A percentile compares a stretch with the other conserved stretches of the same genome.
phyloP scores from a whole-genome alignment of 805 yeast genomes.

The Nakazawaea holstii region DNA sequence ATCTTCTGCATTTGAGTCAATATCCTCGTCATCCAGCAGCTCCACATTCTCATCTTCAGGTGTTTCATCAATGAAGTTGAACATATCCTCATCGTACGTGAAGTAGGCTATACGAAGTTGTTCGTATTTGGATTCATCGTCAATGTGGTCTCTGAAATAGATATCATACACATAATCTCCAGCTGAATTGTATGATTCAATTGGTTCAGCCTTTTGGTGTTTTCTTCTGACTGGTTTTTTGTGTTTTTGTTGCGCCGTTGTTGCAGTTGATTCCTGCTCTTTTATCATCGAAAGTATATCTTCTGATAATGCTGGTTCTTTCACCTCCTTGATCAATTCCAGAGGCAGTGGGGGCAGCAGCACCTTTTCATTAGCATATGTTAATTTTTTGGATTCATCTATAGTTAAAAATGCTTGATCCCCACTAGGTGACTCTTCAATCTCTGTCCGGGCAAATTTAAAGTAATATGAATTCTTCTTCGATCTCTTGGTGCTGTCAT shows the following conservation, averaged over 20 bases:
- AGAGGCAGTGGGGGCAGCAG: conserved; percentile 14
- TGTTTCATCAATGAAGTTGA: conserved; percentile 24
- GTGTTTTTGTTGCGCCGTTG: not conserved
- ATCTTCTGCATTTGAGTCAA: conserved; percentile 87
- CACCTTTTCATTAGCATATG: conserved; percentile 10
- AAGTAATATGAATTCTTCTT: conserved; percentile 32
- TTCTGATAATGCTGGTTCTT: conserved; percentile 64
- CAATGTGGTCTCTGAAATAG: conserved; percentile 60
- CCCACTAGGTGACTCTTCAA: conserved; percentile 15
- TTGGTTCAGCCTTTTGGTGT: conserved; percentile 7
- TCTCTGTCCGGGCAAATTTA: conserved; percentile 44
- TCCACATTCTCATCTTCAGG: conserved; percentile 27
- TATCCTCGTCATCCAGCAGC: conserved; percentile 50
- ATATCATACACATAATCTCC: conserved; percentile 89
- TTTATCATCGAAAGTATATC: conserved; percentile 6
- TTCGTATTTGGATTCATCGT: conserved; percentile 33
- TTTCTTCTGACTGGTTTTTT: conserved; percentile 8
- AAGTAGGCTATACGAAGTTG: conserved; percentile 43
- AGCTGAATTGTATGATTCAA: not conserved
- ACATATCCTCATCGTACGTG: conserved; percentile 48
- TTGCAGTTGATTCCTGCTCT: conserved; percentile 1
- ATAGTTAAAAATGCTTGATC: conserved; percentile 2
- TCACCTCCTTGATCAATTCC: conserved; percentile 17
- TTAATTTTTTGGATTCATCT: conserved; percentile 4
- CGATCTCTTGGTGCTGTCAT: conserved; percentile 31